Evolutionary conservation across 495 filamentous ascomycete species (phyloP).

Genomic region (Aspergillus ostianus): DNA sequence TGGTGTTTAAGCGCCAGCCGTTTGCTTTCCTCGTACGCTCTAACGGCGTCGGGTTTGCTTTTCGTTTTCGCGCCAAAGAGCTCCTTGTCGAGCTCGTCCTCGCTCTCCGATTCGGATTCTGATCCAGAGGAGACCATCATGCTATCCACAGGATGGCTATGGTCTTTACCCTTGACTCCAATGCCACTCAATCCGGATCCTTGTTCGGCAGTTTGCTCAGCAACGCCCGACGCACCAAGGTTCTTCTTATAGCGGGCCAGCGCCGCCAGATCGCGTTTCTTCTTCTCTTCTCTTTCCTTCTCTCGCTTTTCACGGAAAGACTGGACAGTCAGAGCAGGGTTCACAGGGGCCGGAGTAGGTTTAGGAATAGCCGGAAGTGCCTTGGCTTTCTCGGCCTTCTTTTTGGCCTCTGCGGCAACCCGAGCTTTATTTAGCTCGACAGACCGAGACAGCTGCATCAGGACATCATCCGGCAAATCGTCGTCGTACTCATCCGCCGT

Average conservation of each 20-base stretch:
- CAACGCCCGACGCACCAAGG: constrained; percentile 50
- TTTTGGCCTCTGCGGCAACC: constrained; percentile 34
- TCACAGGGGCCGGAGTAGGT: constrained; percentile 32
- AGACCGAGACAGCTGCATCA: constrained; percentile 46
- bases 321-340: constrained; percentile 35
- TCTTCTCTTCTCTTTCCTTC: constrained; percentile 70
- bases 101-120: constrained; percentile 74
- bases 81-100: constrained; percentile 61
- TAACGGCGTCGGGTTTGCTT: constrained; percentile 46
- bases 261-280: constrained; percentile 64
- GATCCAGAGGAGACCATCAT: constrained; percentile 80
- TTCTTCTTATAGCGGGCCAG: constrained; percentile 62
- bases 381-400: constrained; percentile 37
- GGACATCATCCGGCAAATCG: constrained; percentile 38
- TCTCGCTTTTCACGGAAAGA: constrained; percentile 67
- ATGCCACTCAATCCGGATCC: constrained; percentile 76
- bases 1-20: constrained; percentile 51
- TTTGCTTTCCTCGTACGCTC: constrained; percentile 55
- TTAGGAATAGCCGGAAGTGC: constrained; percentile 35
- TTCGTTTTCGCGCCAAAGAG: constrained; percentile 53
- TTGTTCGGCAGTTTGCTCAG: constrained; percentile 62
- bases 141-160: constrained; percentile 72
- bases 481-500: constrained; percentile 48
- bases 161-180: constrained; percentile 79
- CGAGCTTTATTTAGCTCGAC: constrained; percentile 50